Conservation (phyloP, 2,329 filamentous ascomycete genomes). For the Venturia pyrina region DNA sequence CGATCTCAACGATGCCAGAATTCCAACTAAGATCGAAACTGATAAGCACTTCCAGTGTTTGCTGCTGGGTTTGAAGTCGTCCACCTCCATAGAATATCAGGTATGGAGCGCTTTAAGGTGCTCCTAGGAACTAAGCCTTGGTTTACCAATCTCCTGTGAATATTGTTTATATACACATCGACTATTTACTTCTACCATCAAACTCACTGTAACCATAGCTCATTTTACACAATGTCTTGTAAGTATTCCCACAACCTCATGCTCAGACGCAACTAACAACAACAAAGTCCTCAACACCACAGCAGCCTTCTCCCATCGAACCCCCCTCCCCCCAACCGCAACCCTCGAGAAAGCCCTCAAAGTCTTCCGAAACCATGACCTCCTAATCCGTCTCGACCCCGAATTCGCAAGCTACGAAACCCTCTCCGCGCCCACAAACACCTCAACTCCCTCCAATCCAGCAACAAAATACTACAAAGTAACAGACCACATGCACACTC, state of each 20-base stretch:
- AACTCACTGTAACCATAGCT: neutral
- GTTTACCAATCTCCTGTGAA: neutral
- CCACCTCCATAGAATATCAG: neutral
- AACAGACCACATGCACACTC: slow-evolving; percentile 27
- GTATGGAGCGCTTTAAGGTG: neutral
- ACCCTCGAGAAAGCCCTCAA: slow-evolving; percentile 18
- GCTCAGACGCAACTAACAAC: neutral
- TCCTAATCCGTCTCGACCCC: slow-evolving; percentile 27
- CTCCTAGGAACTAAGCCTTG: neutral
- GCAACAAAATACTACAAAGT: slow-evolving; percentile 26
- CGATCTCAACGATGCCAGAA: neutral
- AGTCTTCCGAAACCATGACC: slow-evolving; percentile 25
- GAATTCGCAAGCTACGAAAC: slow-evolving; percentile 25
- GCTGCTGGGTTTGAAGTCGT: neutral
- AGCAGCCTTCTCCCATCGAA: slow-evolving; percentile 24
- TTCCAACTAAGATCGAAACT: neutral
- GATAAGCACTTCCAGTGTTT: neutral
- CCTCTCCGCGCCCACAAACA: slow-evolving; percentile 18
- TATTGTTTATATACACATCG: neutral
- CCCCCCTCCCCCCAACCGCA: slow-evolving; percentile 21
- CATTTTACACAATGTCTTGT: neutral
- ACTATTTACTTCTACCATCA: neutral
- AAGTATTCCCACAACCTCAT: neutral
- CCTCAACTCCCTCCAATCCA: slow-evolving; percentile 18
- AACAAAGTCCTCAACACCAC: slow-evolving; percentile 23